Evolutionary conservation across 352 stramenopile genomes (phyloP), one percentile per base, ranked within the genome.

Genomic region (Pythium scleroteichum): DNA sequence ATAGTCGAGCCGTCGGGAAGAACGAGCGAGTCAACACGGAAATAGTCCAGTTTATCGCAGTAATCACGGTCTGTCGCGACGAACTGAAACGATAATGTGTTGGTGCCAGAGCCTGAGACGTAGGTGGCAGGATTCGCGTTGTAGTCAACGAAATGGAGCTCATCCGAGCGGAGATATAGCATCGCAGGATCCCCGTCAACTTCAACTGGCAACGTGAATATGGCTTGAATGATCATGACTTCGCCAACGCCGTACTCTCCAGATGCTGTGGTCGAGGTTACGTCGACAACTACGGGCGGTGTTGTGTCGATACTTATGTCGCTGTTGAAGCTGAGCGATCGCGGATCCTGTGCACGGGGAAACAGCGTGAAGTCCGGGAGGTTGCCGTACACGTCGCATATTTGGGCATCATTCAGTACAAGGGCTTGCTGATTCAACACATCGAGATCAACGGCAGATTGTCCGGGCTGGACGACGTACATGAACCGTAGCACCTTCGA

Each of bases 231-330:
- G 27, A 63, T 0, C 23, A 94, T 58, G 0, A 67, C 33, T 39
- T 91, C 68, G 0, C 78, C 82, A 19, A 91, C 72, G 4, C 84
- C 82, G 45, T 92, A 94, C 39, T 85, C 76, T 0, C 75, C 82
- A 0, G 79, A 84, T 0, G 70, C 54, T 5, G 64, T 87, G 4
- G 56, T 57, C 1, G 76, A 69, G 2, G 71, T 85, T 2, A 92
- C 79, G 27, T 71, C 69, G 0, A 64, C 14, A 0, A 94, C 68
- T 0, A 45, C 64, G 2, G 82, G 79, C 0, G 71, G 29, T 0
- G 66, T 75, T 1, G 84, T 92, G 45, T 90, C 71, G 40, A 94
- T 80, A 0, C 41, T 53, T 23, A 94, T 53, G 2, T 86, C 56
- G 38, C 72, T 90, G 46, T 85, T 90, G 53, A 66, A 88, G 22